Conservation (phyloP, 2,329 filamentous ascomycete species). For the Fusarium papillatum region DNA sequence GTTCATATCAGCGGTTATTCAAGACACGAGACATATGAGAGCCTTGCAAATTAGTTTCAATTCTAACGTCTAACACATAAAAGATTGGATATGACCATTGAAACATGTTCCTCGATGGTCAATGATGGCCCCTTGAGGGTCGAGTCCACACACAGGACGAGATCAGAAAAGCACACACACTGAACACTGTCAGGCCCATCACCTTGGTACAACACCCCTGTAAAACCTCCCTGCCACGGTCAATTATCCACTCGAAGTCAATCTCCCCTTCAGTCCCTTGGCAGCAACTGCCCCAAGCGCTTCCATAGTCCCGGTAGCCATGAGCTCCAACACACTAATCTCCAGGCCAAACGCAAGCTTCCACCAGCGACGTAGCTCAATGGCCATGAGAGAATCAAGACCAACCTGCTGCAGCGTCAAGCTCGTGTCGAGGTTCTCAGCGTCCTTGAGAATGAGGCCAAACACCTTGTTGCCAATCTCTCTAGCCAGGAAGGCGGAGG, state of each 20-base stretch:
- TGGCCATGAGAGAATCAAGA: slow-evolving; percentile 3
- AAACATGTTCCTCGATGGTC: not conserved
- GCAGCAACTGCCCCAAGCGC: not conserved
- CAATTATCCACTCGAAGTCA: not conserved
- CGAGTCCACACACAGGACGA: not conserved
- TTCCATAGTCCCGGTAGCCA: not conserved
- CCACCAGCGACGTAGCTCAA: slow-evolving; percentile 9
- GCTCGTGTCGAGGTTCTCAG: slow-evolving; percentile 4
- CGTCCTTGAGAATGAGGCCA: not conserved
- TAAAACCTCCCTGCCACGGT: not conserved
- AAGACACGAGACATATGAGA: not conserved
- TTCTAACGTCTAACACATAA: not conserved
- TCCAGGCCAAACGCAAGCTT: slow-evolving; percentile 2
- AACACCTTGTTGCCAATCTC: slow-evolving; percentile 9
- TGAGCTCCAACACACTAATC: slow-evolving; percentile 2
- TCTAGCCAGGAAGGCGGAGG: not conserved
- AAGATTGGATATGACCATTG: not conserved
- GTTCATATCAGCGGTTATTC: not conserved
- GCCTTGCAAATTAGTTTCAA: not conserved
- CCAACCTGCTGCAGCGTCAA: slow-evolving; percentile 3
- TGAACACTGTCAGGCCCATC: not conserved
- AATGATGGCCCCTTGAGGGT: not conserved
- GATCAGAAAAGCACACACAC: not conserved
- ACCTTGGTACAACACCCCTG: not conserved
- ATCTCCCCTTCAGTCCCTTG: not conserved